Evolutionary conservation across 2,329 filamentous ascomycete genomes (phyloP).

Genomic region (Curvularia hawaiiensis): DNA sequence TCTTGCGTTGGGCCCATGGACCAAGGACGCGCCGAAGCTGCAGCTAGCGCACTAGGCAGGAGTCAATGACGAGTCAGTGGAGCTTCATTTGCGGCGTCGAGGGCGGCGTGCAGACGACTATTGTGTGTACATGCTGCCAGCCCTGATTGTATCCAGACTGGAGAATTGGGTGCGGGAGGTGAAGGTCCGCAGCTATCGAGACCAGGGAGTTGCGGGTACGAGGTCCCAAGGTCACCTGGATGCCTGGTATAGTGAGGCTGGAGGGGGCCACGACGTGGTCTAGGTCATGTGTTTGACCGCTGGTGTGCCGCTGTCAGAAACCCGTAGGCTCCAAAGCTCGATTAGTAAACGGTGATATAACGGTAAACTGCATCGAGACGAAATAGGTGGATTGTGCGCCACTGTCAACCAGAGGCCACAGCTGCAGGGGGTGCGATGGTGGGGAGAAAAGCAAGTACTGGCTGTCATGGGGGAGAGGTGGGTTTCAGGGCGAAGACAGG

Average conservation of each 20-base stretch:
- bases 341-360: slow-evolving; percentile 19
- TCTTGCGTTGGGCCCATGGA: slow-evolving; percentile 30
- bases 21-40: slow-evolving; percentile 14
- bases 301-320: slow-evolving; percentile 38
- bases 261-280: slow-evolving; percentile 27
- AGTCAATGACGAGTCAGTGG: slow-evolving; percentile 25
- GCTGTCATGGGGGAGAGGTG: slow-evolving; percentile 24
- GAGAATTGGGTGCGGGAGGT: neutral
- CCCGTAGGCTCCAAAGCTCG: slow-evolving; percentile 14
- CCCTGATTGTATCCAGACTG: neutral
- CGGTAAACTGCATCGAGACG: slow-evolving; percentile 4
- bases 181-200: slow-evolving; percentile 3
- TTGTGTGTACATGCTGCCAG: slow-evolving; percentile 5
- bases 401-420: slow-evolving; percentile 13
- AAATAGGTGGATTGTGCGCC: slow-evolving; percentile 17
- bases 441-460: slow-evolving; percentile 22
- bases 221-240: slow-evolving; percentile 11
- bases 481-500: slow-evolving; percentile 32
- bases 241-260: slow-evolving; percentile 12
- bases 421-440: slow-evolving; percentile 21
- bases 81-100: slow-evolving; percentile 6
- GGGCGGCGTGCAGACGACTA: slow-evolving; percentile 1
- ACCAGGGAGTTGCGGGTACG: neutral
- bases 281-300: slow-evolving; percentile 22
- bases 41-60: slow-evolving; percentile 17